Evolutionary conservation across 2,329 filamentous ascomycete species (phyloP).

Genomic region (Pseudogymnoascus sp.): DNA sequence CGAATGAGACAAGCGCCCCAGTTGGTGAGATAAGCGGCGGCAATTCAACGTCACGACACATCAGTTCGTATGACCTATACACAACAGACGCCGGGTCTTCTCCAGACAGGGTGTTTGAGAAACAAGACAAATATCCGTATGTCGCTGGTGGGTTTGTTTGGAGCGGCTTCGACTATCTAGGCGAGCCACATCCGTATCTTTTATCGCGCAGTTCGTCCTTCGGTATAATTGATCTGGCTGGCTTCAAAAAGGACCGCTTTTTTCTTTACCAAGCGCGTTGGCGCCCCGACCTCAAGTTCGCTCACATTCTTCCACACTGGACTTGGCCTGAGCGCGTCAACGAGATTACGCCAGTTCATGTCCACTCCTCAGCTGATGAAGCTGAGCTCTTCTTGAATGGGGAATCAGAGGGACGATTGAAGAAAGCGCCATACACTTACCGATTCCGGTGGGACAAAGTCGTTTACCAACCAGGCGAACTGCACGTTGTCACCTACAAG

Average conservation of each 20-base stretch:
- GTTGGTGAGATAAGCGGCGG: constrained; percentile 34
- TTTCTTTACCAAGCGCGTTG: constrained; percentile 49
- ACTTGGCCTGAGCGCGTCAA: constrained; percentile 45
- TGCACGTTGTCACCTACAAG: constrained; percentile 33
- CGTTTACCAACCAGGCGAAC: constrained; percentile 39
- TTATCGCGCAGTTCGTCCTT: constrained; percentile 45
- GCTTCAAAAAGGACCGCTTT: constrained; percentile 40
- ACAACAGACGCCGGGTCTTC: constrained; percentile 39
- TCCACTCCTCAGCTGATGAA: constrained; percentile 44
- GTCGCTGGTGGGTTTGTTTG: constrained; percentile 49
- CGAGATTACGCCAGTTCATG: constrained; percentile 45
- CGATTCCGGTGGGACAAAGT: constrained; percentile 48
- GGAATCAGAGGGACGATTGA: constrained; percentile 36
- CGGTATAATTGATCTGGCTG: constrained; percentile 42
- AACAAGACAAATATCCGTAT: constrained; percentile 41
- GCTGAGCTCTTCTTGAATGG: constrained; percentile 50
- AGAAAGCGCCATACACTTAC: constrained; percentile 32
- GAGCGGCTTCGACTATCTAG: constrained; percentile 45
- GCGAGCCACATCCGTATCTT: constrained; percentile 42
- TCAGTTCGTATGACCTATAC: constrained; percentile 48
- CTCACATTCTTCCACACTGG: constrained; percentile 52
- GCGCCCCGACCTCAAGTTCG: constrained; percentile 40
- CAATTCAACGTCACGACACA: constrained; percentile 31
- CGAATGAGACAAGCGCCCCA: constrained; percentile 30
- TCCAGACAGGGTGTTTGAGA: constrained; percentile 45